phyloP scores from a whole-genome alignment of 768 basidiomycete genomes.

The Rossbeevera mucosa region DNA sequence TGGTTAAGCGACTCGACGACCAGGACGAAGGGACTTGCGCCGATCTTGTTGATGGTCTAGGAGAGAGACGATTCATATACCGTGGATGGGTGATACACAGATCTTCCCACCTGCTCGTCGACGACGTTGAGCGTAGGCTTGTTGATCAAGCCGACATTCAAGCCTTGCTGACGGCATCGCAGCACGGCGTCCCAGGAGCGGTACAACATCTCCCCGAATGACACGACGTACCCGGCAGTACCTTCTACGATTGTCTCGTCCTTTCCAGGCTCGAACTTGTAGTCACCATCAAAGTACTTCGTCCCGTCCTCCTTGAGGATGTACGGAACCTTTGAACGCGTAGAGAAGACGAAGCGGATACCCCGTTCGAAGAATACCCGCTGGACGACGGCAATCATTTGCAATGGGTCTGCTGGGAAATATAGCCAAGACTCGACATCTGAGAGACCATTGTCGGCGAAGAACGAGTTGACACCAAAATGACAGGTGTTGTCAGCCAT shows the following conservation, averaged over 20 bases:
- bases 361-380: conserved; percentile 81
- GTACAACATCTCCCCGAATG: conserved; percentile 86
- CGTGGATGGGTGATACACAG: neutral
- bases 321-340: conserved; percentile 84
- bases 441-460: conserved; percentile 81
- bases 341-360: conserved; percentile 83
- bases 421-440: conserved; percentile 78
- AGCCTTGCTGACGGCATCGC: conserved; percentile 61
- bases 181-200: conserved; percentile 80
- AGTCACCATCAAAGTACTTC: conserved; percentile 61
- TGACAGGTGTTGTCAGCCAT: conserved; percentile 61
- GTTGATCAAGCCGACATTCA: conserved; percentile 84
- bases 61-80: neutral
- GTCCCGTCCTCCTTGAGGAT: conserved; percentile 75
- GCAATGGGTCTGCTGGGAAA: conserved; percentile 81
- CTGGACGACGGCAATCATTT: conserved; percentile 75
- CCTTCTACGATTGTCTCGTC: conserved; percentile 80
- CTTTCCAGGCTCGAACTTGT: conserved; percentile 79
- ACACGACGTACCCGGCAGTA: conserved; percentile 74
- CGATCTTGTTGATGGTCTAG: conserved; percentile 65
- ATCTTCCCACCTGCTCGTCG: conserved; percentile 61
- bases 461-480: conserved; percentile 80
- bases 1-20: conserved; percentile 84
- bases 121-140: conserved; percentile 80
- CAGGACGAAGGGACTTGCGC: conserved; percentile 70